Base-by-base conservation (phyloP, 768 basidiomycete genomes). In the Aureoboletus auriporus region DNA sequence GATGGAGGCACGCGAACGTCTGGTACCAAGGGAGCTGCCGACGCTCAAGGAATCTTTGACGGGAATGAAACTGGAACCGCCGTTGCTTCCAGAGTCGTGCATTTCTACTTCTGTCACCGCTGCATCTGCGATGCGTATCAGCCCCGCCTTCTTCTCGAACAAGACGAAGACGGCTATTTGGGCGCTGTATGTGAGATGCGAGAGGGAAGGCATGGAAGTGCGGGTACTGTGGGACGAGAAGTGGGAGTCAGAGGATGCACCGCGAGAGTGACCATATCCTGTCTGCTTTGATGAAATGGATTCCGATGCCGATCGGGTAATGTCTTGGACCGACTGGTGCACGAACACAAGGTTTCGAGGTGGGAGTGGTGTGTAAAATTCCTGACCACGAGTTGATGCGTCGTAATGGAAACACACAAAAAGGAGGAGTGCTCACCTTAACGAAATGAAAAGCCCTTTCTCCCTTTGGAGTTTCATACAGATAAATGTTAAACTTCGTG, bases 81-180 rank as follows among this genome's bases (percentile, higher is more conserved):
- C 37, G 38, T 37, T 41, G 35, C 57, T 46, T 45, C 50, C 54
- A 6, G 56, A 43, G 11, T 78, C 76, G 51, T 74, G 77, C 46
- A 90, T 67, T 36, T 86, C 82, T 23, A 92, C 74, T 63, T 93
- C 90, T 30, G 84, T 80, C 7, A 90, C 90, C 20, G 86, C 83
- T 28, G 90, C 80, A 64, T 92, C 89, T 6, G 81, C 79, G 20
- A 92, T 63, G 17, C 90, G 84, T 55, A 93, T 90, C 67, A 88
- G 71, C n/a, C 82, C 79, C 3, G 89, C 89, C 60, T 88, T 93
- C 70, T 92, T 92, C 65, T 93, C 90, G 61, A 93, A 93, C 20
- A 83, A 70, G 48, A 89, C 80, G 60, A 91, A 91, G n/a, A 93
- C 69, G 55, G 80, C 82, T 59, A 88, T 79, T 55, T 90, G 88